A percentile compares a stretch with the other conserved stretches of the same genome.
phyloP scores from a whole-genome alignment of 257 asterid genomes.

The Nicotiana tabacum region DNA sequence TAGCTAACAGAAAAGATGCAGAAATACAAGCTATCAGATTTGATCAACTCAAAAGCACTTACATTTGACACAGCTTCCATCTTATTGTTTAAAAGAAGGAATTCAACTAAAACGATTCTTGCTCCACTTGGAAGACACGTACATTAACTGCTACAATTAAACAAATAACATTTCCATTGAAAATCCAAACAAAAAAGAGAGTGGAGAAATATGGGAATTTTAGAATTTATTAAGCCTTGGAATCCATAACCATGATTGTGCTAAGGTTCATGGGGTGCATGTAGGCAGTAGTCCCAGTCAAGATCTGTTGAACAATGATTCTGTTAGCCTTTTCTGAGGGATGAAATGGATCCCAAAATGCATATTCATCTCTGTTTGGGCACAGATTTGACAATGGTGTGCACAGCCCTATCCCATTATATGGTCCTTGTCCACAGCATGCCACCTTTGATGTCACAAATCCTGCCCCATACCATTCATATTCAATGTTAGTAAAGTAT shows the following conservation, averaged over 20 bases:
- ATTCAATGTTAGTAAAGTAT: not conserved
- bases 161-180: not conserved
- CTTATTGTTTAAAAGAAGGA: not conserved
- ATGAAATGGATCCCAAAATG: conserved; percentile 86
- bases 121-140: not conserved
- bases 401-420: conserved; percentile 84
- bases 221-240: conserved; percentile 21
- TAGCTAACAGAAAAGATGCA: not conserved
- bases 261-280: conserved; percentile 91
- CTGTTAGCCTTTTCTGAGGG: conserved; percentile 81
- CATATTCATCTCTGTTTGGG: conserved; percentile 52
- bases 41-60: not conserved
- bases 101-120: not conserved
- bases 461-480: conserved; percentile 33
- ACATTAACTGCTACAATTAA: not conserved
- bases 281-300: conserved; percentile 41
- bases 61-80: not conserved
- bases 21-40: not conserved
- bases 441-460: conserved; percentile 66
- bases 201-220: not conserved
- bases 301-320: conserved; percentile 55
- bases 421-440: conserved; percentile 96
- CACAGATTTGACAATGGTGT: conserved; percentile 65
- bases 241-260: conserved; percentile 52
- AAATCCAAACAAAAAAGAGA: not conserved